Conservation (phyloP, 257 asterid species). For the Linaria vulgaris region DNA sequence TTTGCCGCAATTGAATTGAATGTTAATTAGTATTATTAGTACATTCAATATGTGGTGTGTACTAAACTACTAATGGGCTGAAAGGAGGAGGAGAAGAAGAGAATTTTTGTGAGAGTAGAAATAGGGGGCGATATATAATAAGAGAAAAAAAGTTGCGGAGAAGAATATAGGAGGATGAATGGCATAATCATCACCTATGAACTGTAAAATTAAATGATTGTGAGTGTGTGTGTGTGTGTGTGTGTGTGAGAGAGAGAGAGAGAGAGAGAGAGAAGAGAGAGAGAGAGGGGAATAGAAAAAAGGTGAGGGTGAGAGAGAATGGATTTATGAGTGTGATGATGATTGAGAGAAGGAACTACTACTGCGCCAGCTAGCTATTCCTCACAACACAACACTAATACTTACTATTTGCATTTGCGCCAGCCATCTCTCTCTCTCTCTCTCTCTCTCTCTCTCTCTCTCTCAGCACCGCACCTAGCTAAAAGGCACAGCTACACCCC, state of each 20-base stretch:
- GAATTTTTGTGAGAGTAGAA: too few relatives aligned
- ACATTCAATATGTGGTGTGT: too few relatives aligned
- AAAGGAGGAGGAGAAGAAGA: conserved; percentile 1
- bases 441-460: too few relatives aligned
- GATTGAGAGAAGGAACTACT: conserved; percentile 35
- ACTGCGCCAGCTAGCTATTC: too few relatives aligned
- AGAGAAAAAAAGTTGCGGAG: conserved; percentile 19
- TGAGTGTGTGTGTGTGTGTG: conserved; percentile 8
- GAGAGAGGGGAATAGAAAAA: conserved; percentile 27
- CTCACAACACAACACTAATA: too few relatives aligned
- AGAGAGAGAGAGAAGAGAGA: conserved; percentile 11
- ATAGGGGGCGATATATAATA: conserved; percentile 10
- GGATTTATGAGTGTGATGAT: conserved; percentile 43
- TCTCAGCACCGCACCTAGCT: too few relatives aligned
- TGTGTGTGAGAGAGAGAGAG: conserved; percentile 20
- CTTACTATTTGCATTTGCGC: too few relatives aligned
- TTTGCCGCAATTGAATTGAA: too few relatives aligned
- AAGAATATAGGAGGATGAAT: conserved; percentile 20
- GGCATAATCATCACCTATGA: conserved; percentile 33
- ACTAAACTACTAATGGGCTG: too few relatives aligned
- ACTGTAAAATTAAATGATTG: conserved; percentile 26
- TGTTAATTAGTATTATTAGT: too few relatives aligned
- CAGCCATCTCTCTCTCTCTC: too few relatives aligned
- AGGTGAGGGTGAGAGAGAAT: background rate
- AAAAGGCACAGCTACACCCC: too few relatives aligned